phyloP scores from a whole-genome alignment of 2,329 filamentous ascomycete species.

The Ciborinia camelliae region DNA sequence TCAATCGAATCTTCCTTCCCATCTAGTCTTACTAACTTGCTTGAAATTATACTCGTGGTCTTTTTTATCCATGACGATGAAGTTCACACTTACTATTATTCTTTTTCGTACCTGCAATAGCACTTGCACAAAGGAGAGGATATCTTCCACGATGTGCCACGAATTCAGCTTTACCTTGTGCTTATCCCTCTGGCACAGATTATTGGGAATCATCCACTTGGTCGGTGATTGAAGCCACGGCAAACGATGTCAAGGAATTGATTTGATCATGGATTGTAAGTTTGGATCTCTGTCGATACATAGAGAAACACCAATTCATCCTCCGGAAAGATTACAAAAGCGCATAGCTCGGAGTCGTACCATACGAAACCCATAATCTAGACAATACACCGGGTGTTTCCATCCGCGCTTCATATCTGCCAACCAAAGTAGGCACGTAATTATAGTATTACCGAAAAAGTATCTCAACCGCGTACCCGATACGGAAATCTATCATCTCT shows the following conservation, averaged over 20 bases:
- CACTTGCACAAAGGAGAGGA: not conserved
- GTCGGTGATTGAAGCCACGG: not conserved
- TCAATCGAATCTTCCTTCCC: not conserved
- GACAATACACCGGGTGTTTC: slow-evolving; percentile 8
- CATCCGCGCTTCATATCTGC: slow-evolving; percentile 2
- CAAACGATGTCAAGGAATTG: slow-evolving; percentile 5
- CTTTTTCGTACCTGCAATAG: not conserved
- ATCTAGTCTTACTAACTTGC: not conserved
- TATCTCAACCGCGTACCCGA: not conserved
- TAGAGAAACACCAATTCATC: not conserved
- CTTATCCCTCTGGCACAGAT: not conserved
- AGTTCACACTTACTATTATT: not conserved
- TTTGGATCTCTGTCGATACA: not conserved
- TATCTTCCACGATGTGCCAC: not conserved
- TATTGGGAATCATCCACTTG: slow-evolving; percentile 16
- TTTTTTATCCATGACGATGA: not conserved
- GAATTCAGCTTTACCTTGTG: not conserved
- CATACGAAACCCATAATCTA: slow-evolving; percentile 1
- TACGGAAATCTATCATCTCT: not conserved
- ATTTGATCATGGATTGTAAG: slow-evolving; percentile 14
- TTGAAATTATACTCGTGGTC: not conserved
- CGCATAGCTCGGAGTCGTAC: not conserved
- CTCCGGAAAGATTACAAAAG: not conserved
- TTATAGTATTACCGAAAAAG: slow-evolving; percentile 7
- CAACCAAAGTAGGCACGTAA: slow-evolving; percentile 8